Base-by-base conservation (phyloP, 768 basidiomycete species). In the Cystofilobasidium bisporidii region DNA sequence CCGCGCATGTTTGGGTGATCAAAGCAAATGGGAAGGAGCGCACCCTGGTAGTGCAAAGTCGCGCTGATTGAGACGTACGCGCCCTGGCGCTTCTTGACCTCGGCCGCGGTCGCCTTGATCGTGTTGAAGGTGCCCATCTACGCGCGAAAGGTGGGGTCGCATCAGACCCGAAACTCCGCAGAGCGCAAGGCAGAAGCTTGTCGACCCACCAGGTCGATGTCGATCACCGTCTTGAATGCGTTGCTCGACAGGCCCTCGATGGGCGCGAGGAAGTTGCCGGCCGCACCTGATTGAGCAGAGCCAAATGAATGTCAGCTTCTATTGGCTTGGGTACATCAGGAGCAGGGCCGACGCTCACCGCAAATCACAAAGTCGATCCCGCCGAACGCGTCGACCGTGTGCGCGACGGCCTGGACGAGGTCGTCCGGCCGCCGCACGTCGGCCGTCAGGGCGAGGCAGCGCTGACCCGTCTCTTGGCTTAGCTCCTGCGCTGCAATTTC, bases 281-380 rank as follows among this genome's bases (percentile, higher is more conserved):
- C 94, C 48, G 92, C 92, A 70, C 90, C 90, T 91, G 74, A 32
- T 2, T 33, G 20, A 38, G n/a, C 9, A 3, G 14, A 36, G 28
- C n/a, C 4, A 32, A 50, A 22, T 8, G 14, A 32, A 57, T 15
- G 22, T n/a, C 12, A 60, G 17, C n/a, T n/a, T n/a, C n/a, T n/a
- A n/a, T n/a, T n/a, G n/a, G n/a, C n/a, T n/a, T n/a, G n/a, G n/a
- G n/a, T n/a, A n/a, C n/a, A n/a, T n/a, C n/a, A n/a, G n/a, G n/a
- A n/a, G n/a, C n/a, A n/a, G n/a, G n/a, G n/a, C n/a, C n/a, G n/a
- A n/a, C n/a, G n/a, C 53, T 66, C 76, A 88, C 91, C 91, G 74
- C 90, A 91, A 64, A 97, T 89, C 61, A 97, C 93, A 75, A 89
- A 94, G 78, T 99, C 93, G 67, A 99, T 90, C 71, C 81, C 81